Evolutionary conservation across 176 grass and related monocot genomes (phyloP), one percentile per base, ranked within the genome.

Genomic region (Dendrocalamus sinicus): DNA sequence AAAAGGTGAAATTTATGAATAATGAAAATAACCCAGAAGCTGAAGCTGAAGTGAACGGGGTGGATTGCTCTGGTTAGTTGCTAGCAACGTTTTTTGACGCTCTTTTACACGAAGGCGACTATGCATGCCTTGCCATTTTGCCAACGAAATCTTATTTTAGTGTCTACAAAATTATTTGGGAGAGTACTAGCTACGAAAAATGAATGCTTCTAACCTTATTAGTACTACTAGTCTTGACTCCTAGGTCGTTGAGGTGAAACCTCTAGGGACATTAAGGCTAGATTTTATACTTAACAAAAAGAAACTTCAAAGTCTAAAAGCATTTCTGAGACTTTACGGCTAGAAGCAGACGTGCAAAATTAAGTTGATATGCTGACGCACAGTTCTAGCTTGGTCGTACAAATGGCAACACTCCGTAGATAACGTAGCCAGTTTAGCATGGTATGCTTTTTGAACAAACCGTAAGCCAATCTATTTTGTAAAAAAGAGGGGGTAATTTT

Each of bases 181-280:
- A n/a, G 17, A 20, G 17, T 55, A n/a, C n/a, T n/a, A n/a, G n/a
- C n/a, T n/a, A 53, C 51, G 53, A 59, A 59, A 59, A 59, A n/a
- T 59, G 7, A 20, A 55, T 20, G 53, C 53, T 19, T 55, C 53
- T 20, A 17, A 19, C 19, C 0, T 20, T 55, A 20, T 55, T 19
- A 55, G 17, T 20, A 20, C 53, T 20, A 7, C 52, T 54, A 26
- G 88, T 97, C 8, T 91, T 95, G 23, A 97, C 92, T 2, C 26
- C 95, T 39, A 9, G 9, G 20, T 58, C 8, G 55, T n/a, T n/a
- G 19, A 8, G 19, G 19, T 24, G 60, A 10, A 26, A 28, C 11
- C 23, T 26, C 59, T 62, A 26, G 60, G 26, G 4, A 26, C 9
- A 22, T 58, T 22, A 9, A 58, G 8, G 7, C 19, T 22, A 58